Evolutionary conservation across 495 filamentous ascomycete genomes (phyloP).

Genomic region (Annulohypoxylon stygium): DNA sequence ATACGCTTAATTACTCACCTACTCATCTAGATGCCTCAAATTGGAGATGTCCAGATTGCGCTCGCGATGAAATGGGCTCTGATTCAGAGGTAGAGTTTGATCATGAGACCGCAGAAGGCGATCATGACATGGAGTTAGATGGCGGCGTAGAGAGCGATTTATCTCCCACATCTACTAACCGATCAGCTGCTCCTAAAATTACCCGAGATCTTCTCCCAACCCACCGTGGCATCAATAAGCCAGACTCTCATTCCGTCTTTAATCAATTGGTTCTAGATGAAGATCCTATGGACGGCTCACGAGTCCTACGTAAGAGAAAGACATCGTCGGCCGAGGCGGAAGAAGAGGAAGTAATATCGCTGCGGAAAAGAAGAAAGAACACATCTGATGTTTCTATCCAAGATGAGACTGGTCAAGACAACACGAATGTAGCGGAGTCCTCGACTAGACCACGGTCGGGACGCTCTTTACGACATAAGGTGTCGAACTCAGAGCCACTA

Average conservation of each 20-base stretch:
- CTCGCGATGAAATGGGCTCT: constrained; percentile 72
- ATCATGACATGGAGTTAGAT: constrained; percentile 48
- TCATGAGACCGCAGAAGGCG: constrained; percentile 54
- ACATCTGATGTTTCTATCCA: constrained; percentile 53
- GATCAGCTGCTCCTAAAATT: constrained; percentile 66
- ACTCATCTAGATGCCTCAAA: constrained; percentile 64
- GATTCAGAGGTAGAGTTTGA: constrained; percentile 55
- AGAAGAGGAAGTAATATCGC: constrained; percentile 56
- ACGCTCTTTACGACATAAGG: constrained; percentile 59
- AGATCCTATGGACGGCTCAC: constrained; percentile 86
- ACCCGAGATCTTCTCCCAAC: constrained; percentile 82
- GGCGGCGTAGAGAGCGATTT: constrained; percentile 49
- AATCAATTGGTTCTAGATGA: constrained; percentile 82
- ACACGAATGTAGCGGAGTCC: constrained; percentile 46
- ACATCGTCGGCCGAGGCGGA: constrained; percentile 64
- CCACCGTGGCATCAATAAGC: constrained; percentile 74
- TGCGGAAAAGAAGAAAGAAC: constrained; percentile 61
- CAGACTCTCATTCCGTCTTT: constrained; percentile 89
- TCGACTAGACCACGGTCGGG: constrained; percentile 54
- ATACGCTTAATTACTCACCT: constrained; percentile 35
- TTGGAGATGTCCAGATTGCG: constrained; percentile 87
- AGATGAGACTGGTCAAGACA: constrained; percentile 48
- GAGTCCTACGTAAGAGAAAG: constrained; percentile 89
- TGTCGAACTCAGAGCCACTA: constrained; percentile 30
- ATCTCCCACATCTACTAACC: constrained; percentile 54